These are phyloP conservation scores for Aspergillus nanangensis DNA, from an alignment of 495 filamentous ascomycete genomes.

Conservation along the genomic window DNA sequence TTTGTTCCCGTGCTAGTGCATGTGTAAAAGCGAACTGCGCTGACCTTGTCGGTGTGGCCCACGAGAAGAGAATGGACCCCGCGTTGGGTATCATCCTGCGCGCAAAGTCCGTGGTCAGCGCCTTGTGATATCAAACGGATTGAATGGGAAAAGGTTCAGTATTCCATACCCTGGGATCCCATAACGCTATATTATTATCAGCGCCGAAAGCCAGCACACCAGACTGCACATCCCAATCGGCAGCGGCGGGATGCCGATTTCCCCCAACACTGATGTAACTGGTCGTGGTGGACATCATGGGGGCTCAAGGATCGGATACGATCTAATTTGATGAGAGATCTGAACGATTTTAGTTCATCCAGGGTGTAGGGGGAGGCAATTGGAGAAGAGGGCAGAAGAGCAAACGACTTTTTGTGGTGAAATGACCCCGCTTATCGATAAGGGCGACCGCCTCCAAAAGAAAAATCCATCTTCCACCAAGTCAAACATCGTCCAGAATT, in stretches of 20 bases:
- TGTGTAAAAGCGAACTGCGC: constrained; percentile 75
- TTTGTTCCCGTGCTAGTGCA: constrained; percentile 38
- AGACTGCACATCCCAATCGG: constrained; percentile 76
- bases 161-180: constrained; percentile 70
- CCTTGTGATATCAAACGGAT: not conserved
- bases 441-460: constrained; percentile 18
- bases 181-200: constrained; percentile 82
- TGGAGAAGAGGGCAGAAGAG: not conserved
- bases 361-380: not conserved
- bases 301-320: not conserved
- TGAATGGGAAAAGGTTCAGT: not conserved
- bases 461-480: constrained; percentile 5
- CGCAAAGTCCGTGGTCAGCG: constrained; percentile 6
- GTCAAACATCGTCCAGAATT: not conserved
- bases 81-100: constrained; percentile 41
- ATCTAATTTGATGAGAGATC: not conserved
- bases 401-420: constrained; percentile 23
- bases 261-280: constrained; percentile 81
- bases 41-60: constrained; percentile 79
- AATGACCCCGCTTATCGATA: constrained; percentile 44
- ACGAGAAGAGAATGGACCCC: constrained; percentile 69
- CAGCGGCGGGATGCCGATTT: constrained; percentile 82
- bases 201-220: constrained; percentile 85
- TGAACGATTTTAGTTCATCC: not conserved
- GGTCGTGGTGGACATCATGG: constrained; percentile 42